These are phyloP conservation scores for Tuber calosporum DNA, from an alignment of 495 filamentous ascomycete genomes.

Conservation along the genomic window DNA sequence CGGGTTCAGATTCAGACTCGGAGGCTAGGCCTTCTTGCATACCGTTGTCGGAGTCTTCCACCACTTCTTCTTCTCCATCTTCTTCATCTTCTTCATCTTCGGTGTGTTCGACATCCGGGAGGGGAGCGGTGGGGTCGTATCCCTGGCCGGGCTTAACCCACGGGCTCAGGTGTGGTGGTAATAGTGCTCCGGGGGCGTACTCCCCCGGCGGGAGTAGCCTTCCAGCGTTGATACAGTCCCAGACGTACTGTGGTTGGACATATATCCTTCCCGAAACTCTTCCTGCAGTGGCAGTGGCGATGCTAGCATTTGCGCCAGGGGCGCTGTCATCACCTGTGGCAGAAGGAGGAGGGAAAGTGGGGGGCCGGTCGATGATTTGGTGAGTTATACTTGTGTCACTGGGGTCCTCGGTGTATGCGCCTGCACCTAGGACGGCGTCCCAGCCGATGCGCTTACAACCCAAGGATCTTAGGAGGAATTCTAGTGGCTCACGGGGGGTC, in stretches of 20 bases:
- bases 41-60: slow-evolving; percentile 21
- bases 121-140: slow-evolving; percentile 81
- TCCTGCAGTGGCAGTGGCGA: slow-evolving; percentile 44
- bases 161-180: slow-evolving; percentile 91
- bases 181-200: slow-evolving; percentile 78
- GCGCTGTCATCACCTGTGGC: slow-evolving; percentile 54
- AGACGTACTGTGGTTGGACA: slow-evolving; percentile 95
- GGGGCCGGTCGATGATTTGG: slow-evolving; percentile 86
- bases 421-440: slow-evolving; percentile 81
- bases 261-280: slow-evolving; percentile 84
- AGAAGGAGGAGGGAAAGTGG: slow-evolving; percentile 57
- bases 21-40: slow-evolving; percentile 57
- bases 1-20: slow-evolving; percentile 47
- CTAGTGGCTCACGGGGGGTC: slow-evolving; percentile 79
- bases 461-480: slow-evolving; percentile 89
- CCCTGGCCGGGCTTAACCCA: slow-evolving; percentile 79
- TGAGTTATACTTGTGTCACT: slow-evolving; percentile 83
- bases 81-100: slow-evolving; percentile 63
- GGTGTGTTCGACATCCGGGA: slow-evolving; percentile 68
- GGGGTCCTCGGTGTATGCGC: slow-evolving; percentile 84
- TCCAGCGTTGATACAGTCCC: slow-evolving; percentile 88
- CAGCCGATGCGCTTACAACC: slow-evolving; percentile 95
- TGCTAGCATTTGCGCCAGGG: slow-evolving; percentile 48
- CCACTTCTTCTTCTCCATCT: slow-evolving; percentile 51
- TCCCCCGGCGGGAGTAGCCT: slow-evolving; percentile 78